Evolutionary conservation across 2,329 filamentous ascomycete species (phyloP), one percentile per base, ranked within the genome.

Genomic region (Hypoxylon sp.): DNA sequence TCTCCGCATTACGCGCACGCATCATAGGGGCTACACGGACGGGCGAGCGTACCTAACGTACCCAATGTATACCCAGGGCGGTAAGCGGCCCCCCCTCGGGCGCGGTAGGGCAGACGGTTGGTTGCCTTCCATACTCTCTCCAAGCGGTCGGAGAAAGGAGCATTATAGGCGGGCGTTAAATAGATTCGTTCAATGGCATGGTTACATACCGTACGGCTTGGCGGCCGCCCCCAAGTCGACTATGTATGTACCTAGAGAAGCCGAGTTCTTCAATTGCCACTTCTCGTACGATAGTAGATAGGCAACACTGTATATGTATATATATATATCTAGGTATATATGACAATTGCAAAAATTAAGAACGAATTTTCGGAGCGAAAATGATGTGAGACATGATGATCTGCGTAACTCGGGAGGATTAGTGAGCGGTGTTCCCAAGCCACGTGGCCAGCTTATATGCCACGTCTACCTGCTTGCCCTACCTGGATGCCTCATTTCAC

Each of bases 381-480:
- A 6, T 46, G 10, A 28, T 38, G 34, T 55, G 14, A 58, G 43
- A 49, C 32, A 17, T 19, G 9, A 38, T 49, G 30, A 36, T 19
- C n/a, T 49, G 43, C 30, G 55, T 58, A 30, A 49, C 30, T 58
- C 43, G 53, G 43, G 53, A 48, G 17, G 30, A 53, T 48, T n/a
- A 19, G 41, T 25, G 10, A 25, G 38, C n/a, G 3, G 41, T 43
- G 45, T 56, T 43, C 25, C 7, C 17, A 30, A 25, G 67, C 55
- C 63, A 69, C 63, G 67, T 69, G 63, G 63, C 63, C 10, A 58
- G 59, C 60, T 38, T 45, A 38, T 56, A 13, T 67, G 63, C 59
- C 59, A 69, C 58, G 45, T 68, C 53, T 50, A 30, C 30, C 13
- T 25, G 43, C 43, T 17, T 38, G n/a, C 36, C 43, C 13, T 38